Conservation (phyloP, 2,329 filamentous ascomycete species). For the Diaporthe nobilis region DNA sequence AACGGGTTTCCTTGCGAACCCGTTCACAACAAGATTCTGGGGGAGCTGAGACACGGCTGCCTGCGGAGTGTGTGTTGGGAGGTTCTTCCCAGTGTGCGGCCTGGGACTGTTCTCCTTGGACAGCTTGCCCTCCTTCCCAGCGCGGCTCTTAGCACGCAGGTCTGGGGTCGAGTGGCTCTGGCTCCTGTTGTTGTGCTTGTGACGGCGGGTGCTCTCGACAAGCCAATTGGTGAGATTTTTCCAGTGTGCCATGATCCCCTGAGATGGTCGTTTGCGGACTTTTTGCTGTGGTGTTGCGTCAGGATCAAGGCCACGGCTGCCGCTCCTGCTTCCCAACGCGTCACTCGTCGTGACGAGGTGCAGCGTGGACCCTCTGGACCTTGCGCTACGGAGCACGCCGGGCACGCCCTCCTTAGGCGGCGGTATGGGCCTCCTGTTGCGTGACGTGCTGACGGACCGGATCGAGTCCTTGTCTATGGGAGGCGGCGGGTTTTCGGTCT, state of each 20-base stretch:
- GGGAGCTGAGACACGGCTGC: slow-evolving; percentile 61
- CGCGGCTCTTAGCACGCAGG: slow-evolving; percentile 65
- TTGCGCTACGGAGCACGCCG: slow-evolving; percentile 73
- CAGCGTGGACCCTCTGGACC: slow-evolving; percentile 86
- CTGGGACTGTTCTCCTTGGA: slow-evolving; percentile 69
- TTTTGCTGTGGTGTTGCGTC: slow-evolving; percentile 57
- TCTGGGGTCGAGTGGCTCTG: slow-evolving; percentile 73
- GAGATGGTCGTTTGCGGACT: slow-evolving; percentile 69
- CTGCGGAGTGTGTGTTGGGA: slow-evolving; percentile 55
- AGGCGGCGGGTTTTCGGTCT: slow-evolving; percentile 71
- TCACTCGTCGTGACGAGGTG: slow-evolving; percentile 82
- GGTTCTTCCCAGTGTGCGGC: slow-evolving; percentile 72
- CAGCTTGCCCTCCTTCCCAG: slow-evolving; percentile 56
- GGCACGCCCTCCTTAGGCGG: slow-evolving; percentile 87
- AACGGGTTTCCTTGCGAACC: slow-evolving; percentile 51
- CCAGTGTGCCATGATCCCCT: slow-evolving; percentile 72
- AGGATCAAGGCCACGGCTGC: slow-evolving; percentile 48
- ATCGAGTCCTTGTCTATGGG: slow-evolving; percentile 85
- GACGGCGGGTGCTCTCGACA: slow-evolving; percentile 69
- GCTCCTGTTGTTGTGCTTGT: slow-evolving; percentile 63
- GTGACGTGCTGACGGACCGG: slow-evolving; percentile 82
- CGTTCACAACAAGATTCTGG: slow-evolving; percentile 66
- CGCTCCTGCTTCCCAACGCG: slow-evolving; percentile 56
- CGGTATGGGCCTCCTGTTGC: slow-evolving; percentile 80
- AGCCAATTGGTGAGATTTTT: slow-evolving; percentile 77